Evolutionary conservation across 2,329 filamentous ascomycete species (phyloP).

Genomic region (Epichloe gansuensis): DNA sequence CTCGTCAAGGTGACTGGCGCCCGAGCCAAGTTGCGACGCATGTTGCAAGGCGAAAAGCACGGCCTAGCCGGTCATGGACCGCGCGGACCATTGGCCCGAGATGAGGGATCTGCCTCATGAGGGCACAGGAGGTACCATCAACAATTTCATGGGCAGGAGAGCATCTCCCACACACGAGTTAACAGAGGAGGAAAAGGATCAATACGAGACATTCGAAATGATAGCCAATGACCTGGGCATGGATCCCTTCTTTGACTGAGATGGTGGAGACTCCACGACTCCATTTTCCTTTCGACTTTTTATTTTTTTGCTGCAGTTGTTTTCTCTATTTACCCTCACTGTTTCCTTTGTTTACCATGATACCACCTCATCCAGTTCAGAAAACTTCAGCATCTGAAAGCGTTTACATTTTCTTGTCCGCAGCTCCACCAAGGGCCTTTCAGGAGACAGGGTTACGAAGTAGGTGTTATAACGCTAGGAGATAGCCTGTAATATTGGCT

Average conservation of each 20-base stretch:
- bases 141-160: conserved; percentile 10
- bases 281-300: neutral
- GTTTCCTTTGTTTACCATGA: too few species aligned
- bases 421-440: too few species aligned
- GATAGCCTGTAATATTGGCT: too few species aligned
- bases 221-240: conserved; percentile 9
- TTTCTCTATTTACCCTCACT: too few species aligned
- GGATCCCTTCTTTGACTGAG: conserved; percentile 5
- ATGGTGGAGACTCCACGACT: neutral
- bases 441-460: too few species aligned
- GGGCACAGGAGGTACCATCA: conserved; percentile 12
- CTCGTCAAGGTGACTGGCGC: conserved; percentile 16
- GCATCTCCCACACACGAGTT: neutral
- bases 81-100: conserved; percentile 16
- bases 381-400: too few species aligned
- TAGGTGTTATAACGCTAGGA: too few species aligned
- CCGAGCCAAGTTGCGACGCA: conserved; percentile 15
- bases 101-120: conserved; percentile 14
- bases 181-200: conserved; percentile 3
- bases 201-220: conserved; percentile 5
- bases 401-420: too few species aligned
- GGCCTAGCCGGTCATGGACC: conserved; percentile 14
- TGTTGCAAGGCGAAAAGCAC: conserved; percentile 33
- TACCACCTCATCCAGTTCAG: too few species aligned
- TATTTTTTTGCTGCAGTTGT: neutral